A percentile compares a stretch with the other conserved stretches of the same genome.
Conservation (phyloP, 1,284 basidiomycete species). For the Filobasidium uniguttulatum region DNA sequence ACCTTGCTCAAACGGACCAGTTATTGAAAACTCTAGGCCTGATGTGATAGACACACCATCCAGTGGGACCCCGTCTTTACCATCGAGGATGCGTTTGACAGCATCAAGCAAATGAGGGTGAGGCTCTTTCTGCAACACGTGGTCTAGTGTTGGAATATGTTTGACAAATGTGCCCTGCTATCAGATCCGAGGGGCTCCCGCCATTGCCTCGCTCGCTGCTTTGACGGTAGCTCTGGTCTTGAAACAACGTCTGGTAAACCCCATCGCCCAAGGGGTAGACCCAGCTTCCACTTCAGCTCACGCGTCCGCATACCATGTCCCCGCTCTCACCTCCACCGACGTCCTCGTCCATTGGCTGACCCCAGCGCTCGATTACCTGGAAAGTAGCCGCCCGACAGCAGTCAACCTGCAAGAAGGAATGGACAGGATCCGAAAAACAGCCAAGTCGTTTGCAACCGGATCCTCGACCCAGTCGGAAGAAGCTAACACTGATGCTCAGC, state of each 20-base stretch:
- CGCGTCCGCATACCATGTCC: slow-evolving; percentile 38
- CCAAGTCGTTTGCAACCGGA: slow-evolving; percentile 9
- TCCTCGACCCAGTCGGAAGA: slow-evolving; percentile 34
- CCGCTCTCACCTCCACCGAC: slow-evolving; percentile 40
- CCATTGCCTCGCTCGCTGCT: slow-evolving; percentile 80
- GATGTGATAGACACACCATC: slow-evolving; percentile 45
- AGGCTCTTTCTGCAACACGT: slow-evolving; percentile 9
- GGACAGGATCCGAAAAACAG: slow-evolving; percentile 47
- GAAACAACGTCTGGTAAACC: slow-evolving; percentile 6
- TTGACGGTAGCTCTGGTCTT: slow-evolving; percentile 51
- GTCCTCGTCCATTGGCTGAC: slow-evolving; percentile 45
- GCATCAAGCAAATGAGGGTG: slow-evolving; percentile 85
- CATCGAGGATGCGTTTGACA: slow-evolving; percentile 69
- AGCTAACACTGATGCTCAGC: slow-evolving; percentile 32
- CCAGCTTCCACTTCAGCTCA: slow-evolving; percentile 36
- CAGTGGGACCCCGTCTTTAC: slow-evolving; percentile 57
- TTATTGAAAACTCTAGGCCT: not conserved
- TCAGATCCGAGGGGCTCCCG: slow-evolving; percentile 78
- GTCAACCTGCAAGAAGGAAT: slow-evolving; percentile 80
- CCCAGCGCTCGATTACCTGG: slow-evolving; percentile 54
- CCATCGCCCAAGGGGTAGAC: not conserved
- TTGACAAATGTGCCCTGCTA: not conserved
- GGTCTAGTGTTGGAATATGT: not conserved
- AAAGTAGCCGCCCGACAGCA: slow-evolving; percentile 78
- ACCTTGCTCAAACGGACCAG: not conserved